Conservation (phyloP, 139 green algal genomes). For the Asterochloris erici region DNA sequence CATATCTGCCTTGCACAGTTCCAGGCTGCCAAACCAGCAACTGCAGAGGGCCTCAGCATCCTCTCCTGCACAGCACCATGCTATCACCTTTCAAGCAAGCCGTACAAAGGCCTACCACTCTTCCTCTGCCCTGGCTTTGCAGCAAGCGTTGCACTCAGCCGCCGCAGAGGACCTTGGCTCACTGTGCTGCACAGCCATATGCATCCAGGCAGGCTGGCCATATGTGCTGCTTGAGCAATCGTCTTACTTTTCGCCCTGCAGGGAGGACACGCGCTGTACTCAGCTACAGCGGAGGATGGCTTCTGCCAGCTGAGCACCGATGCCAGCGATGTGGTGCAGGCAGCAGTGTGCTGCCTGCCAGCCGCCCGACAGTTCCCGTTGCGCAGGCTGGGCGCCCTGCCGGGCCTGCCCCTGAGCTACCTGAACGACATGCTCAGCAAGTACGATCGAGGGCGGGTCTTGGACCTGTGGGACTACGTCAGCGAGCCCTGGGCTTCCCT, state of each 20-base stretch:
- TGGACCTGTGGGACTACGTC: constrained; percentile 33
- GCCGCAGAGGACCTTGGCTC: too few species aligned
- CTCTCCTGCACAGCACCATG: neutral
- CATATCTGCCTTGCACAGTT: neutral
- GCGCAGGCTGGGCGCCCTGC: constrained; percentile 30
- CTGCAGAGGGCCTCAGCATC: neutral
- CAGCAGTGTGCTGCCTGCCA: neutral
- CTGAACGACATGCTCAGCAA: constrained; percentile 19
- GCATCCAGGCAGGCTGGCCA: neutral
- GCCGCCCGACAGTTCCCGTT: neutral
- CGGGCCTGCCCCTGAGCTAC: constrained; percentile 20
- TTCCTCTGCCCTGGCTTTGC: neutral
- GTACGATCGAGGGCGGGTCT: constrained; percentile 18
- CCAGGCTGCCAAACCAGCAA: neutral
- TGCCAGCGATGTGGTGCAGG: neutral
- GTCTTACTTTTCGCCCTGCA: too few species aligned
- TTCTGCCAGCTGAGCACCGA: constrained; percentile 31
- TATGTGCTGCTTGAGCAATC: neutral
- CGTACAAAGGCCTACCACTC: neutral
- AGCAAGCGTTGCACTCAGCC: neutral
- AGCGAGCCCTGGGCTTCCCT: constrained; percentile 39
- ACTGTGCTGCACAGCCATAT: neutral
- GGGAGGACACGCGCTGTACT: too few species aligned
- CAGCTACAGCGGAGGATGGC: constrained; percentile 7
- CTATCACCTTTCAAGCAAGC: neutral